phyloP scores from a whole-genome alignment of 2,329 filamentous ascomycete genomes.

The Nigrospora oryzae region DNA sequence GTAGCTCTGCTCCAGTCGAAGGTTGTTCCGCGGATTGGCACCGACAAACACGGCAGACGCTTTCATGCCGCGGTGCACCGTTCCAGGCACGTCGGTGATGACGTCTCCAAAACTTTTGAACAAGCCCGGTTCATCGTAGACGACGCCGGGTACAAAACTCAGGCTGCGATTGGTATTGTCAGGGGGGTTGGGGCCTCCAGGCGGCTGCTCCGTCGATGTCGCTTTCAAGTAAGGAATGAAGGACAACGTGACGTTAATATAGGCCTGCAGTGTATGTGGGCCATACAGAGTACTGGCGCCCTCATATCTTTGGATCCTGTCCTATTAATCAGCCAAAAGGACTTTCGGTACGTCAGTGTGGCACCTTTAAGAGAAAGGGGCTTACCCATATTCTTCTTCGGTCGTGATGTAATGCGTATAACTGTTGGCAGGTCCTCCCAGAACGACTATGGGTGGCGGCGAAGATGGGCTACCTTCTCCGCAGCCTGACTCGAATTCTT shows the following conservation, averaged over 20 bases:
- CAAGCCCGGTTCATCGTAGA: conserved; percentile 59
- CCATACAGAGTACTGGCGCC: conserved; percentile 85
- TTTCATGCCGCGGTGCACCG: conserved; percentile 47
- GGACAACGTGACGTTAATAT: conserved; percentile 70
- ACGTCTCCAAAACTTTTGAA: conserved; percentile 65
- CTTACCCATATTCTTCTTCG: conserved; percentile 62
- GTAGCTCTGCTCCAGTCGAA: conserved; percentile 69
- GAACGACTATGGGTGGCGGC: conserved; percentile 58
- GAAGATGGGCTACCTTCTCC: conserved; percentile 27
- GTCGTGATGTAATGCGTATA: conserved; percentile 82
- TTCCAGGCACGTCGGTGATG: conserved; percentile 38
- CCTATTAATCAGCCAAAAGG: conserved; percentile 14
- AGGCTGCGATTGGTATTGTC: conserved; percentile 69
- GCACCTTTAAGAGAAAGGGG: not conserved
- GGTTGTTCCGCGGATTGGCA: conserved; percentile 81
- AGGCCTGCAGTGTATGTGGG: conserved; percentile 73
- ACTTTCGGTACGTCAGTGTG: conserved; percentile 14
- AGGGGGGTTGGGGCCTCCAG: conserved; percentile 54
- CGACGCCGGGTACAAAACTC: conserved; percentile 70
- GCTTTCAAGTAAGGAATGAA: conserved; percentile 59
- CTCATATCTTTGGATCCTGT: conserved; percentile 74
- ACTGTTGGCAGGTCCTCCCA: conserved; percentile 83
- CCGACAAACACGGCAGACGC: conserved; percentile 67
- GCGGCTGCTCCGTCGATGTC: conserved; percentile 26
- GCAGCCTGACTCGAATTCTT: conserved; percentile 38